Base-by-base conservation (phyloP, 225 moss, liverwort and hornwort species). In the Sphagnum tenellum region DNA sequence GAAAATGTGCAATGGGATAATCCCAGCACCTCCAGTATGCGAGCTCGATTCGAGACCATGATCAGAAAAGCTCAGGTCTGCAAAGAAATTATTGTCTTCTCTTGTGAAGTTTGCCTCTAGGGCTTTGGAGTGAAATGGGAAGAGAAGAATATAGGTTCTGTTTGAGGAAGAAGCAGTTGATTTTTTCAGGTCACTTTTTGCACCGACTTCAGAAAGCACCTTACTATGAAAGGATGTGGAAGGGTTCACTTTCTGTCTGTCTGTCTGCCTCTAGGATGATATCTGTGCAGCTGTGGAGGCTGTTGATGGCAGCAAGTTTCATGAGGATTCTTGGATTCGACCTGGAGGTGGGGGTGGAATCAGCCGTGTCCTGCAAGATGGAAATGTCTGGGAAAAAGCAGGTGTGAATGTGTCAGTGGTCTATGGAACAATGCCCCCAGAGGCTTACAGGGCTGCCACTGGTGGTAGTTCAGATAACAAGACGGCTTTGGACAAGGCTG, bases 371-470 rank as follows among this genome's bases (percentile, higher is more conserved):
- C 78, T 96, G 71, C 95, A 96, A 79, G 85, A 92, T 70, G 96
- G 96, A 4, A 92, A 76, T 56, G 76, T 96, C 44, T 96, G 88
- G 88, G 96, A 96, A 75, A 96, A 96, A 69, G 96, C 96, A 60
- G 96, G 96, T 5, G 96, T 96, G 55, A 96, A 96, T 57, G 96
- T 96, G 11, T 92, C 92, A 5, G 96, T 96, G 54, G 96, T 96
- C 0, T 96, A 96, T 69, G 96, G 96, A 68, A 92, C 88, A 14
- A 96, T 96, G 96, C 96, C 96, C 46, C 96, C 96, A 55, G 96
- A 96, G 70, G 96, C 96, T 55, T 96, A 96, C 68, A 80, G 96
- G 69, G 96, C 96, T 71, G 96, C 96, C 46, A 96, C 96, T 44
- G 96, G 96, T 62, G 79, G 80, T 65, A 49, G 73, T 53, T 47